Evolutionary conservation across 2,329 filamentous ascomycete species (phyloP).

Genomic region (Dryadomyces quercus-mongolicae): DNA sequence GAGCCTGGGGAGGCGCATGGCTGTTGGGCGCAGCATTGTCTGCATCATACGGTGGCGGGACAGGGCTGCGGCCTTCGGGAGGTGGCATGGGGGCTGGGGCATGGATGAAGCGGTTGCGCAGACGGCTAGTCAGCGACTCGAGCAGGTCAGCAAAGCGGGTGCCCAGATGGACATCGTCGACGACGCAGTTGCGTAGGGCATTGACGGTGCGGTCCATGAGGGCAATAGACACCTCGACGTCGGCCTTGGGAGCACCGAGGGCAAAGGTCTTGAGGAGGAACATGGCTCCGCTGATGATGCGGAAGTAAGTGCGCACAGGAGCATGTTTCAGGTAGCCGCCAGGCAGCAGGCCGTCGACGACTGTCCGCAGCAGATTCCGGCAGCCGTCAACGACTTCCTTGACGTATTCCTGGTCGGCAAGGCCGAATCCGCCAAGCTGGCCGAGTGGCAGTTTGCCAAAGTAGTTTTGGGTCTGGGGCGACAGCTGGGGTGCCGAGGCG

Average conservation of each 20-base stretch:
- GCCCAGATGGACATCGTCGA: constrained; percentile 77
- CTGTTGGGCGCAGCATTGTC: too few relatives aligned
- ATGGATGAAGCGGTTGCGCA: constrained; percentile 64
- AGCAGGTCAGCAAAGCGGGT: constrained; percentile 73
- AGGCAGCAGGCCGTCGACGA: constrained; percentile 64
- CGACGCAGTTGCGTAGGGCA: constrained; percentile 64
- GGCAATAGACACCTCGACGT: constrained; percentile 62
- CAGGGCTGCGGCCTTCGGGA: not conserved
- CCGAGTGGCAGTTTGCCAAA: constrained; percentile 52
- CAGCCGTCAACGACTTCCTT: constrained; percentile 67
- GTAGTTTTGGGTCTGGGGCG: constrained; percentile 52
- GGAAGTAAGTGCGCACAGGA: constrained; percentile 74
- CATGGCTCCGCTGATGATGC: constrained; percentile 76
- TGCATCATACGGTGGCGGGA: not conserved
- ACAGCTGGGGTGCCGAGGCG: constrained; percentile 27
- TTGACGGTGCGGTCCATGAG: constrained; percentile 65
- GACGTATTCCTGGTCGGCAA: constrained; percentile 60
- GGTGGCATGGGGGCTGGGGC: constrained; percentile 28
- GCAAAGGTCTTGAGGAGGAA: constrained; percentile 78
- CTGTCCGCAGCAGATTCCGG: constrained; percentile 62
- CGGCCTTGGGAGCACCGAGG: constrained; percentile 64
- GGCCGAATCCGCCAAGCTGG: constrained; percentile 50
- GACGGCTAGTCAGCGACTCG: constrained; percentile 62
- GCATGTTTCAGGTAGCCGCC: constrained; percentile 70
- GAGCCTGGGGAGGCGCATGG: not conserved